phyloP scores from a whole-genome alignment of 1,284 basidiomycete genomes.

The Cerioporus squamosus region DNA sequence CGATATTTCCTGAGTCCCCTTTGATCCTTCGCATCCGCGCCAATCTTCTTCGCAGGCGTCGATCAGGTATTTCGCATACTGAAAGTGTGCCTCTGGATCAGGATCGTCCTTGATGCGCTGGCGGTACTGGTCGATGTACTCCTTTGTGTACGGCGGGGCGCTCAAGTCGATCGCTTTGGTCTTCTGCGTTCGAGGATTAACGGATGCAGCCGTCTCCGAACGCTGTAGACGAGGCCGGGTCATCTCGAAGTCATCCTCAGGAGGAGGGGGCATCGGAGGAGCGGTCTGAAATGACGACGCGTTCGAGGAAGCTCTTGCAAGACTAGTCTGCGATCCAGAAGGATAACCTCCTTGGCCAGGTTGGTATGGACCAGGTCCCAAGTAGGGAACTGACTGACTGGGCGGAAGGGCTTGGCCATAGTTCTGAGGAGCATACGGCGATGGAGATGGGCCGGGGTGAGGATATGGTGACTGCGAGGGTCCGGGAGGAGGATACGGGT shows the following conservation, averaged over 20 bases:
- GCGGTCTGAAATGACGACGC: slow-evolving; percentile 25
- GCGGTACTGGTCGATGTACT: slow-evolving; percentile 97
- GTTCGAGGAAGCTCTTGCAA: slow-evolving; percentile 18
- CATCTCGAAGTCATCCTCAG: slow-evolving; percentile 53
- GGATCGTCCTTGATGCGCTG: slow-evolving; percentile 97
- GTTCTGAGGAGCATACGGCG: slow-evolving; percentile 16
- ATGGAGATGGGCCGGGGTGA: slow-evolving; percentile 17
- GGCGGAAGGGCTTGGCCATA: slow-evolving; percentile 19
- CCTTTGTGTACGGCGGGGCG: slow-evolving; percentile 91
- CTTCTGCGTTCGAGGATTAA: slow-evolving; percentile 66
- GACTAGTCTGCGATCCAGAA: slow-evolving; percentile 20
- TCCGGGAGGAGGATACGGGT: slow-evolving; percentile 16
- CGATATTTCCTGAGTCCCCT: slow-evolving; percentile 87
- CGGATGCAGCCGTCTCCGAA: slow-evolving; percentile 58
- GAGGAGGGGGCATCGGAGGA: slow-evolving; percentile 37
- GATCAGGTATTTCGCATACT: slow-evolving; percentile 97
- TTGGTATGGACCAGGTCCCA: slow-evolving; percentile 29
- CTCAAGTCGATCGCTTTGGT: slow-evolving; percentile 86
- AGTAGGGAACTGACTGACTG: slow-evolving; percentile 25
- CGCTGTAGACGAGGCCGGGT: slow-evolving; percentile 58
- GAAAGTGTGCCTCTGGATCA: slow-evolving; percentile 98
- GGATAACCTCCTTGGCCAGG: slow-evolving; percentile 23
- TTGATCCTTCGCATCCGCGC: slow-evolving; percentile 74
- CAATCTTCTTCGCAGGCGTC: slow-evolving; percentile 97
- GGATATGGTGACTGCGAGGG: slow-evolving; percentile 21